These are phyloP conservation scores for Leptographium wingfieldii DNA, from an alignment of 2,329 filamentous ascomycete species.

Conservation along the genomic window DNA sequence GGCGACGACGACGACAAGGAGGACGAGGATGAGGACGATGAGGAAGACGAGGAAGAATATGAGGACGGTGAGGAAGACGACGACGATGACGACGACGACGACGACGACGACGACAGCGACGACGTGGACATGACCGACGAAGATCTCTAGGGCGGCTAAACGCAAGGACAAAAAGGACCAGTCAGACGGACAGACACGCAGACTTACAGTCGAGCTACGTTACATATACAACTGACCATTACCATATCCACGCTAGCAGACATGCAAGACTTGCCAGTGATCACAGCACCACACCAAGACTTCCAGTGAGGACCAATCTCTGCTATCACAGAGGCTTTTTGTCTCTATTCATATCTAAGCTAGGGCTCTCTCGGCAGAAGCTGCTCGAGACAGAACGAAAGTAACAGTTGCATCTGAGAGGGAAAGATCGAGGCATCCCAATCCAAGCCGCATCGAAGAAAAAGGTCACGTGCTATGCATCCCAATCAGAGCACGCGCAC, in stretches of 20 bases:
- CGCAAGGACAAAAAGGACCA: no score
- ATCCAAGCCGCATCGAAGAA: no score
- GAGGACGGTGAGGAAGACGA: slow-evolving; percentile 26
- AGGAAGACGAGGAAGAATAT: slow-evolving; percentile 39
- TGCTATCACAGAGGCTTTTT: no score
- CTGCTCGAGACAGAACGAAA: background rate
- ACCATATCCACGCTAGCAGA: no score
- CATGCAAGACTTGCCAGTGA: no score
- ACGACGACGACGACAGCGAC: slow-evolving; percentile 16
- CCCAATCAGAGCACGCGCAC: slow-evolving; percentile 58
- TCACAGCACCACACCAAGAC: no score
- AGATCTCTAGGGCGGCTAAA: no score
- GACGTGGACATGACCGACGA: background rate
- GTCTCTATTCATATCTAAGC: background rate
- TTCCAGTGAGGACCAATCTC: no score
- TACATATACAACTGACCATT: background rate
- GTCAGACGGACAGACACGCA: no score
- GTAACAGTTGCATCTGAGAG: background rate
- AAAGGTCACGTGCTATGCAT: background rate
- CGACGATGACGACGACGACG: slow-evolving; percentile 32
- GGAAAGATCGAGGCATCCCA: background rate
- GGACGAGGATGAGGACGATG: slow-evolving; percentile 47
- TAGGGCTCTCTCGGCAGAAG: background rate
- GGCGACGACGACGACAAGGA: slow-evolving; percentile 48
- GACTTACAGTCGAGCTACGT: background rate